These are phyloP conservation scores for Euryodendron excelsum DNA, from an alignment of 148 eudicot genomes.

Conservation along the genomic window DNA sequence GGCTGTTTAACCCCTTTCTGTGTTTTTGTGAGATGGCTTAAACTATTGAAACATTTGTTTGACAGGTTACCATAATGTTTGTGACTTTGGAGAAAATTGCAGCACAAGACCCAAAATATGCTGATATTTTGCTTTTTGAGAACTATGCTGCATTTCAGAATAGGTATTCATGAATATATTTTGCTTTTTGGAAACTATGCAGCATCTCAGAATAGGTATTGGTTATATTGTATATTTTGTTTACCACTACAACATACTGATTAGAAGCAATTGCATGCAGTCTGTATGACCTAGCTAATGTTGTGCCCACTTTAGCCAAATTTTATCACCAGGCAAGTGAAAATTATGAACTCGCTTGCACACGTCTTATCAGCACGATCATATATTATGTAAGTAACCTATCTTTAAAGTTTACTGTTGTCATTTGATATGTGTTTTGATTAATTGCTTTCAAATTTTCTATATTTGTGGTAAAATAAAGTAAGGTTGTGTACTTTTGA, in stretches of 20 bases:
- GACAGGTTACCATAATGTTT: slow-evolving; percentile 87
- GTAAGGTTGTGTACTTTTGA: too few relatives aligned
- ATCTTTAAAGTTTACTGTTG: background rate
- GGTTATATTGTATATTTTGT: background rate
- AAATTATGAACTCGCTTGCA: slow-evolving; percentile 92
- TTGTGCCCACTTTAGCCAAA: slow-evolving; percentile 83
- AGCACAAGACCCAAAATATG: slow-evolving; percentile 73
- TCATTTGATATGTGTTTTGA: background rate
- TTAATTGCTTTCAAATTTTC: background rate
- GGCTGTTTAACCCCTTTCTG: background rate
- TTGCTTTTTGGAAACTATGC: background rate
- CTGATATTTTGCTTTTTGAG: slow-evolving; percentile 82
- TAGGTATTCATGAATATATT: slow-evolving; percentile 45
- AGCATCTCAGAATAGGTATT: background rate
- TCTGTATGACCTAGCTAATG: slow-evolving; percentile 92
- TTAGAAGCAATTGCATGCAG: slow-evolving; percentile 45
- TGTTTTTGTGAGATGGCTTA: background rate
- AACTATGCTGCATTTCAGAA: slow-evolving; percentile 98
- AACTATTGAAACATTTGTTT: slow-evolving; percentile 15
- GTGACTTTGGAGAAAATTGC: slow-evolving; percentile 89
- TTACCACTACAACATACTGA: slow-evolving; percentile 10
- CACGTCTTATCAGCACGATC: slow-evolving; percentile 77
- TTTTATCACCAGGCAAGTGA: slow-evolving; percentile 99
- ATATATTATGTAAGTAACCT: slow-evolving; percentile 71
- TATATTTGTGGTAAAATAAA: too few relatives aligned